Percentiles rank a stretch among this genome's conserved stretches.
Evolutionary conservation across 192 early-diverging fungal genomes (phyloP).

Genomic region (Podila epigama): DNA sequence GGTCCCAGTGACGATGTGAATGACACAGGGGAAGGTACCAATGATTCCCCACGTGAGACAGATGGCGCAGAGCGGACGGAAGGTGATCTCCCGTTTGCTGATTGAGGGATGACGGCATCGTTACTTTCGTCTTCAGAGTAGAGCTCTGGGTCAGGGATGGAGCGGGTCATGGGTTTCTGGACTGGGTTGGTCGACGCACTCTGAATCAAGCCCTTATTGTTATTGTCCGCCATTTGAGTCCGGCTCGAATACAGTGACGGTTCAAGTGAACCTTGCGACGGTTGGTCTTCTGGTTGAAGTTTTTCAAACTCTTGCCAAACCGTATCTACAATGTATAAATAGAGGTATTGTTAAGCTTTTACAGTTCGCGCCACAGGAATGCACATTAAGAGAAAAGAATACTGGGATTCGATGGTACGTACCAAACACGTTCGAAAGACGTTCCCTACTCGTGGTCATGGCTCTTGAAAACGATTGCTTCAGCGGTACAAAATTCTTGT

Average conservation of each 20-base stretch:
- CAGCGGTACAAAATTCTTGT: slow-evolving; percentile 55
- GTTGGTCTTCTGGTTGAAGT: slow-evolving; percentile 35
- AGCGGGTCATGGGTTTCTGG: slow-evolving; percentile 1
- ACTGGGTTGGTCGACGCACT: slow-evolving; percentile 20
- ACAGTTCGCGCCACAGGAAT: neutral
- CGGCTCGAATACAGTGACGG: slow-evolving; percentile 27
- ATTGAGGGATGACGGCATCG: slow-evolving; percentile 17
- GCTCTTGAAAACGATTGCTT: slow-evolving; percentile 58
- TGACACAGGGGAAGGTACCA: slow-evolving; percentile 10
- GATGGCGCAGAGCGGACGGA: neutral
- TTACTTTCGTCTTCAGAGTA: slow-evolving; percentile 12
- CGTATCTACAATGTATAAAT: slow-evolving; percentile 3
- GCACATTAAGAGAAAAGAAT: neutral
- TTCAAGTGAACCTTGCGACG: neutral
- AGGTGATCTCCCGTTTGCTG: neutral
- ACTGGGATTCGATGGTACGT: neutral
- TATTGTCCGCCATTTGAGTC: neutral
- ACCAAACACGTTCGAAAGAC: slow-evolving; percentile 55
- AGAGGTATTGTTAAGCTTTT: neutral
- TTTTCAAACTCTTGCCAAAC: slow-evolving; percentile 50
- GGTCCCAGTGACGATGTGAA: slow-evolving; percentile 22
- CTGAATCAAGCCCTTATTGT: slow-evolving; percentile 21
- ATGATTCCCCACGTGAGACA: slow-evolving; percentile 1
- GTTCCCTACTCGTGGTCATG: slow-evolving; percentile 50
- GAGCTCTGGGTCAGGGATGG: slow-evolving; percentile 20